phyloP scores from a whole-genome alignment of 2,329 filamentous ascomycete genomes.

The Trichoderma semiorbis region DNA sequence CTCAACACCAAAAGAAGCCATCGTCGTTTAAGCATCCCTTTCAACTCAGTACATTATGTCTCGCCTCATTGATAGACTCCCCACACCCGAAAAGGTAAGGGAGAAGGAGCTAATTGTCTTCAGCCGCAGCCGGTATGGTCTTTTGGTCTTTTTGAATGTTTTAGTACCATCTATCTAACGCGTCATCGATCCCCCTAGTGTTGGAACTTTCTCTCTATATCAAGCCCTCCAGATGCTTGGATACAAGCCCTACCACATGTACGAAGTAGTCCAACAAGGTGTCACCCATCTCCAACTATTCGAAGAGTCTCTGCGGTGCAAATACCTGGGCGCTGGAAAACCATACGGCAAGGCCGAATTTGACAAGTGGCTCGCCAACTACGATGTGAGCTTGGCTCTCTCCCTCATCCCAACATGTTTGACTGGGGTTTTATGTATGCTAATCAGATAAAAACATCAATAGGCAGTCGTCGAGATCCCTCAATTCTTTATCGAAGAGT shows the following conservation, averaged over 20 bases:
- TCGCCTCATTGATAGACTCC: conserved; percentile 34
- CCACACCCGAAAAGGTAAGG: conserved; percentile 28
- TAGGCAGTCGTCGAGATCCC: conserved; percentile 22
- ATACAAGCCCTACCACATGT: conserved; percentile 37
- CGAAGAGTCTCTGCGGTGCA: conserved; percentile 30
- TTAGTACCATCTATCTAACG: not conserved
- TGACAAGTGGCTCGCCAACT: conserved; percentile 39
- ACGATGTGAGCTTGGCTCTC: conserved; percentile 30
- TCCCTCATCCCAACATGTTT: not conserved
- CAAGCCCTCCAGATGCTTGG: conserved; percentile 33
- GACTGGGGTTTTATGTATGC: not conserved
- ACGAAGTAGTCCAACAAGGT: conserved; percentile 28
- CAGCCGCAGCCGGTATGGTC: conserved; percentile 35
- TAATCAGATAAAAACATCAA: not conserved
- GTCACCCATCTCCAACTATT: conserved; percentile 26
- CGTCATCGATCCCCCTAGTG: conserved; percentile 22
- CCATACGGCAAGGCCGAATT: conserved; percentile 36
- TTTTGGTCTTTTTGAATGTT: not conserved
- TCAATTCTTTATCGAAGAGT: conserved; percentile 29
- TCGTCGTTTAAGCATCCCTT: not conserved
- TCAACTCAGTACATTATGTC: conserved; percentile 26
- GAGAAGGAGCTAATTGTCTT: conserved; percentile 37
- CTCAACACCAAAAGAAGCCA: not conserved
- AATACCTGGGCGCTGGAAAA: conserved; percentile 28
- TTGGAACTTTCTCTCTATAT: conserved; percentile 36